Evolutionary conservation across 768 basidiomycete genomes (phyloP).

Genomic region (Tylopilus sp.): DNA sequence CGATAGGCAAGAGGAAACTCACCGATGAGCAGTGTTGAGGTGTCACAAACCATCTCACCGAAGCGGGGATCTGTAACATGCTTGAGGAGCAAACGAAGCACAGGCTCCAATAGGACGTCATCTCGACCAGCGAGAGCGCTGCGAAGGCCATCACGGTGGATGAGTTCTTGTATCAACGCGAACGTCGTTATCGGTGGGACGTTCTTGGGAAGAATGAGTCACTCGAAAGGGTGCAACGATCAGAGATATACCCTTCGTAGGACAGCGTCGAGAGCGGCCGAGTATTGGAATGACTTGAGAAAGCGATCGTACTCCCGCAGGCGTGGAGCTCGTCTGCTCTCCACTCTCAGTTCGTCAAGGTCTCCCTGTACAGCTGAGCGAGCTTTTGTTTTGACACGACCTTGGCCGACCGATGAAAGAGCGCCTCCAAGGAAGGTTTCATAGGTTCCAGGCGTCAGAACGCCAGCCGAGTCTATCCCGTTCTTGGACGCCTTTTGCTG

Average conservation of each 20-base stretch:
- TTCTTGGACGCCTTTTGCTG: slow-evolving; percentile 70
- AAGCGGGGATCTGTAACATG: slow-evolving; percentile 89
- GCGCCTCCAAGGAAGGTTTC: slow-evolving; percentile 63
- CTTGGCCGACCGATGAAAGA: slow-evolving; percentile 54
- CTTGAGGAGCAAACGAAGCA: slow-evolving; percentile 82
- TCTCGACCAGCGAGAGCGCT: slow-evolving; percentile 88
- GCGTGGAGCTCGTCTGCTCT: slow-evolving; percentile 63
- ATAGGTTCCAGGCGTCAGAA: slow-evolving; percentile 54
- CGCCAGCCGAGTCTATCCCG: slow-evolving; percentile 34
- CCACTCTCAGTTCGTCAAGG: slow-evolving; percentile 73
- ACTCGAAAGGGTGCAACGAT: neutral
- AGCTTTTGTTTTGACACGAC: slow-evolving; percentile 46
- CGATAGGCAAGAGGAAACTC: slow-evolving; percentile 24
- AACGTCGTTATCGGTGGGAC: slow-evolving; percentile 84
- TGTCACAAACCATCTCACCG: slow-evolving; percentile 82
- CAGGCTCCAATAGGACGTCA: slow-evolving; percentile 88
- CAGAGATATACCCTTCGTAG: slow-evolving; percentile 63
- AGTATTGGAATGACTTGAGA: slow-evolving; percentile 91
- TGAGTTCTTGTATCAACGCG: slow-evolving; percentile 87
- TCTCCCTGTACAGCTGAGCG: slow-evolving; percentile 54
- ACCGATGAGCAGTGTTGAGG: slow-evolving; percentile 84
- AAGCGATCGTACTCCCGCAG: slow-evolving; percentile 86
- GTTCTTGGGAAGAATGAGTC: slow-evolving; percentile 45
- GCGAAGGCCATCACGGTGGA: slow-evolving; percentile 85
- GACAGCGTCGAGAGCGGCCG: slow-evolving; percentile 90